A percentile compares a stretch with the other conserved stretches of the same genome.
These are phyloP conservation scores for Petunia secreta DNA, from an alignment of 257 asterid species.

Conservation along the genomic window DNA sequence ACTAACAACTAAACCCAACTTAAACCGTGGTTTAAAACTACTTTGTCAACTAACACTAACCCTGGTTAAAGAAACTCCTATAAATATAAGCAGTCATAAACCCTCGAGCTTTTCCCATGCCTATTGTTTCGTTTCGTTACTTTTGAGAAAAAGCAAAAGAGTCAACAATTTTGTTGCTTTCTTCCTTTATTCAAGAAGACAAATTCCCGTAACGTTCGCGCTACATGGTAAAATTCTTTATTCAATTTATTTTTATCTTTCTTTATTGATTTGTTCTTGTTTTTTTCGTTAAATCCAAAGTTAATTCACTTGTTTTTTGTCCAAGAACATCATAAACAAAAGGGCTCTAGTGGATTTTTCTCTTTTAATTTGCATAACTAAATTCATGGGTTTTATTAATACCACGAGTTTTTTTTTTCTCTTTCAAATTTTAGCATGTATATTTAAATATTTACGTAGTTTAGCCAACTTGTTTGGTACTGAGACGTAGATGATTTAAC, in stretches of 20 bases:
- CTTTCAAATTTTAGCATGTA: no score
- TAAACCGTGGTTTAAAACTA: neutral
- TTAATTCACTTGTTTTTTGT: neutral
- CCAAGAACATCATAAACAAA: neutral
- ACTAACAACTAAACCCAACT: neutral
- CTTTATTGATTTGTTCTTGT: neutral
- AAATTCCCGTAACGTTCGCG: conserved; percentile 15
- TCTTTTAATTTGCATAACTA: no score
- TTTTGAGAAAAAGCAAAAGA: neutral
- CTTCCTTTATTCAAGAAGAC: conserved; percentile 20
- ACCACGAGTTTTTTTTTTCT: no score
- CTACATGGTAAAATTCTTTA: neutral
- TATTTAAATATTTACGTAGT: no score
- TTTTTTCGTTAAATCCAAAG: neutral
- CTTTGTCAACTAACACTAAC: neutral
- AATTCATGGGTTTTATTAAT: no score
- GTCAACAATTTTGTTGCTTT: neutral
- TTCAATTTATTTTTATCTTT: neutral
- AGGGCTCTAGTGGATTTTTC: no score
- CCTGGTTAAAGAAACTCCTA: neutral
- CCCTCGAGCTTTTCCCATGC: neutral
- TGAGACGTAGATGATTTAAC: neutral
- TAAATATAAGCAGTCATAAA: neutral
- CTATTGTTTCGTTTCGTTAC: neutral
- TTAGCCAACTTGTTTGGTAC: no score